Evolutionary conservation across 2,329 filamentous ascomycete species (phyloP).

Genomic region (Penicillium sp.): DNA sequence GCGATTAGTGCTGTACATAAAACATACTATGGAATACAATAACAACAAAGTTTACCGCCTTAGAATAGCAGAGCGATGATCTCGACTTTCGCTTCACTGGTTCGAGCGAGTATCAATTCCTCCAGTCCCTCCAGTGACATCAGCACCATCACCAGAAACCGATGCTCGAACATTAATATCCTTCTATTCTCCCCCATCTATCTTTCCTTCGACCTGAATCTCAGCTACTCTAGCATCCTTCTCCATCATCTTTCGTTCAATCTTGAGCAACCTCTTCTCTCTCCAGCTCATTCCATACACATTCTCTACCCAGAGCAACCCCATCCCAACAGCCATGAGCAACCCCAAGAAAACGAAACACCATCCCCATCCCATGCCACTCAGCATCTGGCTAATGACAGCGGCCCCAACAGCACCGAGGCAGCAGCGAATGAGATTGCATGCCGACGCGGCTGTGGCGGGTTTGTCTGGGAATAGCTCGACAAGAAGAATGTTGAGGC

Average conservation of each 20-base stretch:
- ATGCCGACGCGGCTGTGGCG: constrained; percentile 29
- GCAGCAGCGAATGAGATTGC: constrained; percentile 31
- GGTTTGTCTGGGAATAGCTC: constrained; percentile 29
- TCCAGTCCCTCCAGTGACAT: background rate
- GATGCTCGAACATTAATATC: background rate
- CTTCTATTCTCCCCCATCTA: background rate
- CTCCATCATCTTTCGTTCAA: constrained; percentile 10
- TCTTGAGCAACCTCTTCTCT: constrained; percentile 12
- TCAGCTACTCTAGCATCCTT: background rate
- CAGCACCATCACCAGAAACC: background rate
- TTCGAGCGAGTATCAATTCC: background rate
- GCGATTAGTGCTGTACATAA: background rate
- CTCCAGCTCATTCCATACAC: constrained; percentile 22
- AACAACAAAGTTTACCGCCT: background rate
- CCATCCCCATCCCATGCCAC: constrained; percentile 27
- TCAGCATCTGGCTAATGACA: constrained; percentile 27
- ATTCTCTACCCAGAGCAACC: constrained; percentile 18
- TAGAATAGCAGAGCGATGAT: background rate
- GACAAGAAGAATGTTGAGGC: constrained; percentile 30
- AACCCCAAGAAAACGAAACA: constrained; percentile 28
- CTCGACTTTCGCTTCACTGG: background rate
- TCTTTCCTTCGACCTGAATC: background rate
- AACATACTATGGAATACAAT: background rate
- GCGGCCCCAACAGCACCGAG: constrained; percentile 30
- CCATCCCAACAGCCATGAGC: constrained; percentile 14